These are phyloP conservation scores for Sugiyamaella floridensis DNA, from an alignment of 805 yeast genomes.

Conservation along the genomic window DNA sequence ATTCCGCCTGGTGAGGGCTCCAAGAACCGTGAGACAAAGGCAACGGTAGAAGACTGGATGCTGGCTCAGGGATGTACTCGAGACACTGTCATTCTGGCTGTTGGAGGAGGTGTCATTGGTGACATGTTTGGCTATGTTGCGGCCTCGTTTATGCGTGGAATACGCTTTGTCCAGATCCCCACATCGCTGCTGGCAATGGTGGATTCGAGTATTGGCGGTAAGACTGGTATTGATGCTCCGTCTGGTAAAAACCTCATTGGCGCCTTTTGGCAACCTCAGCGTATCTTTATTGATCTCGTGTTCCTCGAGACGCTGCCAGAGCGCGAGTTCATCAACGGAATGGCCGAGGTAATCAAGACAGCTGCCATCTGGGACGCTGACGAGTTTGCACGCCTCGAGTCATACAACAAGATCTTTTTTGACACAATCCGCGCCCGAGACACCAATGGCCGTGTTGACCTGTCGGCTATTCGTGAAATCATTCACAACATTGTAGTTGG, in stretches of 20 bases:
- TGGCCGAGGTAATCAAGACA: constrained; percentile 96
- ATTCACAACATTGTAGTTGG: constrained; percentile 73
- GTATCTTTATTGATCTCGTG: constrained; percentile 79
- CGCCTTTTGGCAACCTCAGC: constrained; percentile 93
- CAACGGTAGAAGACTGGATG: constrained; percentile 84
- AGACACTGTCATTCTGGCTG: constrained; percentile 88
- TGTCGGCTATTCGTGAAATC: constrained; percentile 63
- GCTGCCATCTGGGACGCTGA: constrained; percentile 95
- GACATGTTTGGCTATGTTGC: constrained; percentile 99
- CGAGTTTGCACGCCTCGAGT: constrained; percentile 81
- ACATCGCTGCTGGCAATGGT: constrained; percentile 95
- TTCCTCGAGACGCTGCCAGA: constrained; percentile 84
- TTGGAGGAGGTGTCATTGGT: constrained; percentile 98
- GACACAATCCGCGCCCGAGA: constrained; percentile 51
- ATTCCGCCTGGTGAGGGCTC: constrained; percentile 92
- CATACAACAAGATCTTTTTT: constrained; percentile 62
- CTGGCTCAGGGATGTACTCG: constrained; percentile 83
- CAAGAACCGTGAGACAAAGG: constrained; percentile 84
- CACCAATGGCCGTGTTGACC: constrained; percentile 46
- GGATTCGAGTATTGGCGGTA: constrained; percentile 96
- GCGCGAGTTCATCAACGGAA: constrained; percentile 93
- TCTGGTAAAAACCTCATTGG: constrained; percentile 93
- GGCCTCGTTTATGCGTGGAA: constrained; percentile 99
- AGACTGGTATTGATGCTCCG: constrained; percentile 96
- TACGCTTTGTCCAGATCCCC: constrained; percentile 87